Evolutionary conservation across 306 rosid species (phyloP).

Genomic region (Canavalia gladiata): DNA sequence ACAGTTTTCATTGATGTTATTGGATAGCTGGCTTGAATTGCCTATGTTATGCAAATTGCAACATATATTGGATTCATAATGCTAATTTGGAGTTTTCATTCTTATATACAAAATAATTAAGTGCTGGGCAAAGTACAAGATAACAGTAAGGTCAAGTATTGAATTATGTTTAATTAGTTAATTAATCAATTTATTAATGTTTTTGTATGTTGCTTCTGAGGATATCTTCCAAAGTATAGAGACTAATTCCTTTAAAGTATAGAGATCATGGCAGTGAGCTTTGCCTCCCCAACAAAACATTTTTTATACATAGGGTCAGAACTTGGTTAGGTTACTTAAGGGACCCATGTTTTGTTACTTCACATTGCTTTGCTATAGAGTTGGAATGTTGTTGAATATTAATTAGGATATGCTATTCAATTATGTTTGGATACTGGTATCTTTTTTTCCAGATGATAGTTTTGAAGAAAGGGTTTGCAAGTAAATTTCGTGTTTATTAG

Average conservation of each 20-base stretch:
- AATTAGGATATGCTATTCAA: neutral
- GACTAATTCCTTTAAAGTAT: too few species aligned
- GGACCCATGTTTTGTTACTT: neutral
- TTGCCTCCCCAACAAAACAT: too few species aligned
- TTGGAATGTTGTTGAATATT: neutral
- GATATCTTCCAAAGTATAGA: too few species aligned
- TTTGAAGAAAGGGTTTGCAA: neutral
- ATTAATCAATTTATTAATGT: too few species aligned
- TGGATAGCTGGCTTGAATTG: neutral
- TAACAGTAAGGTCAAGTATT: neutral
- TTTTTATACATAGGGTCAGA: too few species aligned
- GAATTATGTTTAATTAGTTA: neutral
- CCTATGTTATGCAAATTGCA: slow-evolving; percentile 6
- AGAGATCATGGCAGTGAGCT: too few species aligned
- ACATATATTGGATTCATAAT: neutral
- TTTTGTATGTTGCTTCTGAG: too few species aligned
- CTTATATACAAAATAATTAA: neutral
- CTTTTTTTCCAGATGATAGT: neutral
- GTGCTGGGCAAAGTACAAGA: neutral
- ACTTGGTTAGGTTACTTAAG: too few species aligned
- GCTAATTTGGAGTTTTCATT: neutral
- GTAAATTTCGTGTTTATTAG: neutral
- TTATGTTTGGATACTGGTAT: neutral
- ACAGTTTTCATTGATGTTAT: neutral
- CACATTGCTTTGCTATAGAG: neutral